Percentiles rank a stretch among this genome's conserved stretches.
Evolutionary conservation across 208 protist genomes (phyloP).

Genomic region (Tetramitus jugosus): DNA sequence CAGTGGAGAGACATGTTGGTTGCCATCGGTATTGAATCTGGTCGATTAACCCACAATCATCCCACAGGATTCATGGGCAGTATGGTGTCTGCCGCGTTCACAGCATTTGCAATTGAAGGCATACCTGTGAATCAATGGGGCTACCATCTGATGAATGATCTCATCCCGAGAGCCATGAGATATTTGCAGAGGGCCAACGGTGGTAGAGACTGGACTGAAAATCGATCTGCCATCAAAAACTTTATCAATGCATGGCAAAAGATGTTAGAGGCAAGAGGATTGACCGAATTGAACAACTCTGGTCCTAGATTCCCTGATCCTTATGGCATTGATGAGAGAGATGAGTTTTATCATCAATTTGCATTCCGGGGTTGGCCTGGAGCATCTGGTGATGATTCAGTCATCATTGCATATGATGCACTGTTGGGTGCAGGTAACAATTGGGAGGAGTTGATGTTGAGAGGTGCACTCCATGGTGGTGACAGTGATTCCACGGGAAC

Average conservation of each 20-base stretch:
- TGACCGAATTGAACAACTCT: neutral
- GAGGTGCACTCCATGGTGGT: constrained; percentile 18
- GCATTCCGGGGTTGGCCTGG: constrained; percentile 5
- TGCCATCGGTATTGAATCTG: constrained; percentile 5
- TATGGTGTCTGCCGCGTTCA: constrained; percentile 13
- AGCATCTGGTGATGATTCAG: constrained; percentile 18
- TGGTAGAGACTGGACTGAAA: neutral
- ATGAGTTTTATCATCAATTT: constrained; percentile 9
- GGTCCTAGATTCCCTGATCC: neutral
- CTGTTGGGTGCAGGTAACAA: constrained; percentile 3
- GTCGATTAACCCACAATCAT: constrained; percentile 29
- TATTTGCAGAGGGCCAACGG: neutral
- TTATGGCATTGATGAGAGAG: constrained; percentile 15
- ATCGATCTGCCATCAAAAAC: neutral
- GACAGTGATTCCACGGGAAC: constrained; percentile 25
- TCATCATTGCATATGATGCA: constrained; percentile 27
- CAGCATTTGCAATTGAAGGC: constrained; percentile 22
- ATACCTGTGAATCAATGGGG: neutral
- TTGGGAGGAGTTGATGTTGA: constrained; percentile 8
- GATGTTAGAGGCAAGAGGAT: neutral
- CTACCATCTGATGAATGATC: neutral
- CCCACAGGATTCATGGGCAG: constrained; percentile 23
- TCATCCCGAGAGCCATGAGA: neutral
- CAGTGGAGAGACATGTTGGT: constrained; percentile 2
- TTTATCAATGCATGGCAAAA: neutral